Conservation (phyloP, 2,329 filamentous ascomycete species). For the Penicillium sp. region DNA sequence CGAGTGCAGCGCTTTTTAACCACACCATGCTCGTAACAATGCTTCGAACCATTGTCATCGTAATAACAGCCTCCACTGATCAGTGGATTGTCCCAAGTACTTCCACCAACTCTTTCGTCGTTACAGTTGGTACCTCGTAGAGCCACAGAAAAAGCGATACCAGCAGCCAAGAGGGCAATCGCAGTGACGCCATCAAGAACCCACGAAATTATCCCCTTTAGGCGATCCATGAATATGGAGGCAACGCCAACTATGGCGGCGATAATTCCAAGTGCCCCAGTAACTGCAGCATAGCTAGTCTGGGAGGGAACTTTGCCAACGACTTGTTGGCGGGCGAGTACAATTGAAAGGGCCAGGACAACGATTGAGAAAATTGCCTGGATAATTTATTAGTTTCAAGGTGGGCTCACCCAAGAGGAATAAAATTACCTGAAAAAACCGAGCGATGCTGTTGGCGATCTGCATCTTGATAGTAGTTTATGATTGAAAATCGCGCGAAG, state of each 20-base stretch:
- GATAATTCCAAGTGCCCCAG: constrained; percentile 25
- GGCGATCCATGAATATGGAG: constrained; percentile 13
- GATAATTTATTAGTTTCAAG: neutral
- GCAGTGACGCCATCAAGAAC: constrained; percentile 24
- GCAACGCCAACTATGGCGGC: constrained; percentile 21
- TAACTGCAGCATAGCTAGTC: constrained; percentile 27
- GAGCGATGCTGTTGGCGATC: neutral
- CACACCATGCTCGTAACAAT: constrained; percentile 1
- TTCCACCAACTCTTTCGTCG: neutral
- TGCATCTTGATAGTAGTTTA: neutral
- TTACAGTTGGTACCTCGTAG: constrained; percentile 22
- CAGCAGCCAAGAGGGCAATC: constrained; percentile 26
- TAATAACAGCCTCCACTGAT: constrained; percentile 25
- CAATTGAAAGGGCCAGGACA: constrained; percentile 28
- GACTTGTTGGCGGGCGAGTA: constrained; percentile 25
- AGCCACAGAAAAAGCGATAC: constrained; percentile 28
- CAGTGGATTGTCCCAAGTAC: constrained; percentile 18
- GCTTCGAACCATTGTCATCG: neutral
- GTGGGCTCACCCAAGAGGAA: neutral
- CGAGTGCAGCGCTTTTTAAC: constrained; percentile 24
- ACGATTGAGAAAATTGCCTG: constrained; percentile 26
- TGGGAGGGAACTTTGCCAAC: constrained; percentile 19
- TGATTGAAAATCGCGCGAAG: neutral
- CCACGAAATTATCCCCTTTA: constrained; percentile 22
- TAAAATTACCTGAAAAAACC: neutral